A percentile compares a stretch with the other conserved stretches of the same genome.
Evolutionary conservation across 2,329 filamentous ascomycete genomes (phyloP).

Genomic region (Beauveria scarabaeidicola): DNA sequence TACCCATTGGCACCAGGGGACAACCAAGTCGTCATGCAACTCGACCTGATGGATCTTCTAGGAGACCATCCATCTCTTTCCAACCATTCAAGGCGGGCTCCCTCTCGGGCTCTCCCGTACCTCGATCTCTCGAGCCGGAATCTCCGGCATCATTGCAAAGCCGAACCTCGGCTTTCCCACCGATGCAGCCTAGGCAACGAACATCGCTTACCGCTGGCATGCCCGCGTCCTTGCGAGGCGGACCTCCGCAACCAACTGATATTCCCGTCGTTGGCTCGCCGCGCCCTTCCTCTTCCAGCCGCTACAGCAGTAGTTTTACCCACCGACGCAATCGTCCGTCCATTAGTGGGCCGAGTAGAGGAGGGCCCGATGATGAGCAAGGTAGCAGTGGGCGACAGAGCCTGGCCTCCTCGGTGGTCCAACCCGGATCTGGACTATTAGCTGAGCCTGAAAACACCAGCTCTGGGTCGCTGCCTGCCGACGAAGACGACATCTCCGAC

Average conservation of each 20-base stretch:
- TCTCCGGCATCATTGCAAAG: constrained; percentile 46
- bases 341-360: constrained; percentile 61
- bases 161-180: constrained; percentile 38
- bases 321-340: constrained; percentile 74
- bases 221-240: constrained; percentile 62
- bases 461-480: constrained; percentile 60
- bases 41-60: constrained; percentile 43
- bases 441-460: constrained; percentile 59
- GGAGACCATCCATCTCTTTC: constrained; percentile 80
- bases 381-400: constrained; percentile 74
- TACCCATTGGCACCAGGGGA: constrained; percentile 38
- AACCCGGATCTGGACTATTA: constrained; percentile 72
- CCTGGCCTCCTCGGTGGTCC: constrained; percentile 57
- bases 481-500: constrained; percentile 88
- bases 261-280: constrained; percentile 68
- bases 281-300: constrained; percentile 65
- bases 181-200: constrained; percentile 53
- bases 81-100: constrained; percentile 96
- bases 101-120: constrained; percentile 76
- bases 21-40: constrained; percentile 26
- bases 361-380: constrained; percentile 58
- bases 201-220: constrained; percentile 68
- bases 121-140: constrained; percentile 40
- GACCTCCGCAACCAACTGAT: constrained; percentile 52
- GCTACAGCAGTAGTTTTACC: constrained; percentile 91